phyloP scores from a whole-genome alignment of 116 monocot species.

The Posidonia oceanica region DNA sequence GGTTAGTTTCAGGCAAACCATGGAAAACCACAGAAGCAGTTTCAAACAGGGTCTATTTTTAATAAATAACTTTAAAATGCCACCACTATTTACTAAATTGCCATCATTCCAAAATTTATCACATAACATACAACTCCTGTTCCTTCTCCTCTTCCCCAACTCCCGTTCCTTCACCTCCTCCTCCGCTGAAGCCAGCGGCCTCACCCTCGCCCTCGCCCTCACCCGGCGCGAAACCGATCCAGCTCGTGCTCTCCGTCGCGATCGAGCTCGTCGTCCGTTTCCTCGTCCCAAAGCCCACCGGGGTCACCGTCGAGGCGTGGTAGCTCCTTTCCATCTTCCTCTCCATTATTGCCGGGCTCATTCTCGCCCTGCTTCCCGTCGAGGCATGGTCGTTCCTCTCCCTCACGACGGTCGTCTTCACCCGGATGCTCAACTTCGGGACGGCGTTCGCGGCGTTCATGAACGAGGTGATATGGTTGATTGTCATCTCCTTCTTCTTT shows the following conservation, averaged over 20 bases:
- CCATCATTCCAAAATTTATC: too few relatives aligned
- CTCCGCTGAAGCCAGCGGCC: slow-evolving; percentile 6
- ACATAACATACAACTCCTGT: too few relatives aligned
- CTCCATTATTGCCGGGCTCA: slow-evolving; percentile 80
- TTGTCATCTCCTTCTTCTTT: slow-evolving; percentile 97
- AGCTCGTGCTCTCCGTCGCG: slow-evolving; percentile 50
- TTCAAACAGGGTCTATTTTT: too few relatives aligned
- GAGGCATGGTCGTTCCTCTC: slow-evolving; percentile 92
- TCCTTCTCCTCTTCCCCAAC: neutral
- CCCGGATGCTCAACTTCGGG: slow-evolving; percentile 59
- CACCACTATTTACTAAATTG: too few relatives aligned
- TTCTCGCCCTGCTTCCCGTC: slow-evolving; percentile 79
- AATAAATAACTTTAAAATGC: too few relatives aligned
- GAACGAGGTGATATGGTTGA: slow-evolving; percentile 95
- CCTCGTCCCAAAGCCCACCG: slow-evolving; percentile 62
- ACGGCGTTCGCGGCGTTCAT: slow-evolving; percentile 78
- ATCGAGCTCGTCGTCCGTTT: slow-evolving; percentile 66
- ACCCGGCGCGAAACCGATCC: slow-evolving; percentile 60
- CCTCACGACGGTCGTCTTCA: slow-evolving; percentile 52
- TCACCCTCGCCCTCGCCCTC: slow-evolving; percentile 12
- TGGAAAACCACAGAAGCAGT: too few relatives aligned
- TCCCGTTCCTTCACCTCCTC: slow-evolving; percentile 3
- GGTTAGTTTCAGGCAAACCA: too few relatives aligned
- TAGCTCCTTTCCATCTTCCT: slow-evolving; percentile 87
- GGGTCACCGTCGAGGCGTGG: slow-evolving; percentile 74